phyloP scores from a whole-genome alignment of 805 yeast species.

The Candida piceae region DNA sequence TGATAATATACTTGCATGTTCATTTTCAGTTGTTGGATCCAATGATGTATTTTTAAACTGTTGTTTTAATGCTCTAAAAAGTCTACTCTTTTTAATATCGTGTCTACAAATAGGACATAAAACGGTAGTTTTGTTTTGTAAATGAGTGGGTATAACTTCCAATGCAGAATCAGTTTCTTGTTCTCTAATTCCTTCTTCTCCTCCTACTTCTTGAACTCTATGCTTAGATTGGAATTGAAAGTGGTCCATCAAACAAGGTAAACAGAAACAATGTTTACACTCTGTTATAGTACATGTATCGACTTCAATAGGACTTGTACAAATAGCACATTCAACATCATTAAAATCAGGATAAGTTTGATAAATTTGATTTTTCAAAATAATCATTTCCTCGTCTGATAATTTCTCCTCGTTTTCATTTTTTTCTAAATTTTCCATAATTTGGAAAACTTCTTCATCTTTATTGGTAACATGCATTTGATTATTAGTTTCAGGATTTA shows the following conservation, averaged over 20 bases:
- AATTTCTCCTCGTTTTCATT: slow-evolving; percentile 23
- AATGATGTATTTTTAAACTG: slow-evolving; percentile 26
- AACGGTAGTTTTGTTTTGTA: slow-evolving; percentile 30
- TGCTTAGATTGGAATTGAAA: slow-evolving; percentile 54
- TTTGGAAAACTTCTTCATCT: slow-evolving; percentile 6
- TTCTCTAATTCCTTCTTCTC: no score
- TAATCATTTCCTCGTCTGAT: slow-evolving; percentile 20
- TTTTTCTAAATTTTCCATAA: slow-evolving; percentile 21
- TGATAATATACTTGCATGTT: slow-evolving; percentile 1
- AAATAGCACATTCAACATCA: slow-evolving; percentile 76
- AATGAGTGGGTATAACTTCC: no score
- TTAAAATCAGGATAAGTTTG: slow-evolving; percentile 30
- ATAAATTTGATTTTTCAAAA: slow-evolving; percentile 28
- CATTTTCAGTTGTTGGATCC: slow-evolving; percentile 5
- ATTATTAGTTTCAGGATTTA: slow-evolving; percentile 7
- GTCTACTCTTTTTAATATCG: slow-evolving; percentile 42
- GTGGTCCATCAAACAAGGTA: slow-evolving; percentile 67
- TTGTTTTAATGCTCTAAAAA: slow-evolving; percentile 36
- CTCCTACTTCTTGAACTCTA: background rate
- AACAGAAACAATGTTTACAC: slow-evolving; percentile 80
- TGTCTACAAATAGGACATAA: slow-evolving; percentile 77
- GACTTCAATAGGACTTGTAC: slow-evolving; percentile 58
- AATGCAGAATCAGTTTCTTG: no score
- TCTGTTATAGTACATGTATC: slow-evolving; percentile 51
- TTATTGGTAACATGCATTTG: background rate